Percentiles rank a stretch among this genome's conserved stretches.
Conservation (phyloP, 2,329 filamentous ascomycete genomes). For the Drechslera avenae region DNA sequence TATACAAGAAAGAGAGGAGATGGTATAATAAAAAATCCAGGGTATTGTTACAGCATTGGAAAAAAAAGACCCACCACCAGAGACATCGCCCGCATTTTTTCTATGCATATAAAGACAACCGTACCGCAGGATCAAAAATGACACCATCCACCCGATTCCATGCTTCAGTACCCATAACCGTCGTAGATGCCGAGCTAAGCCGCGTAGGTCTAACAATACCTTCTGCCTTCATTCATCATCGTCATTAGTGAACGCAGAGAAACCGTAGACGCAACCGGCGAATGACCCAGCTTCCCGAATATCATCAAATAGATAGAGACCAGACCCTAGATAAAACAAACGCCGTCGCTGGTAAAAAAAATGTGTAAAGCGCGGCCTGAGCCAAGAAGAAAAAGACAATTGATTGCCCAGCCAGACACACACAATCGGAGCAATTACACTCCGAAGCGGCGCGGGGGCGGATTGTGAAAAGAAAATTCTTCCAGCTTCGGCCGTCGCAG, state of each 20-base stretch:
- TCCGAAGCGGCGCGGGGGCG: constrained; percentile 22
- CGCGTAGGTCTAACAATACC: too few species aligned
- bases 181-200: too few species aligned
- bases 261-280: too few species aligned
- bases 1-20: constrained; percentile 15
- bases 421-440: constrained; percentile 3
- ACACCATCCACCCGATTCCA: too few species aligned
- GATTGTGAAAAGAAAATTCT: constrained; percentile 17
- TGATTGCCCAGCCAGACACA: constrained; percentile 27
- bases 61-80: neutral
- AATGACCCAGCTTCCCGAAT: neutral
- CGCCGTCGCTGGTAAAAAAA: constrained; percentile 1
- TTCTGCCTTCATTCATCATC: too few species aligned
- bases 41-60: constrained; percentile 5
- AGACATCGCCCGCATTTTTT: neutral
- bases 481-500: constrained; percentile 27
- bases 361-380: neutral
- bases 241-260: too few species aligned
- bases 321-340: neutral
- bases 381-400: neutral
- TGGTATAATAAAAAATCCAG: constrained; percentile 8
- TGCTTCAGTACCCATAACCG: too few species aligned
- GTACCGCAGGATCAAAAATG: neutral
- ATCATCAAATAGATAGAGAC: too few species aligned
- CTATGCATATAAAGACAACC: neutral